Base-by-base conservation (phyloP, 2,329 filamentous ascomycete genomes). In the Zarea fungicola region DNA sequence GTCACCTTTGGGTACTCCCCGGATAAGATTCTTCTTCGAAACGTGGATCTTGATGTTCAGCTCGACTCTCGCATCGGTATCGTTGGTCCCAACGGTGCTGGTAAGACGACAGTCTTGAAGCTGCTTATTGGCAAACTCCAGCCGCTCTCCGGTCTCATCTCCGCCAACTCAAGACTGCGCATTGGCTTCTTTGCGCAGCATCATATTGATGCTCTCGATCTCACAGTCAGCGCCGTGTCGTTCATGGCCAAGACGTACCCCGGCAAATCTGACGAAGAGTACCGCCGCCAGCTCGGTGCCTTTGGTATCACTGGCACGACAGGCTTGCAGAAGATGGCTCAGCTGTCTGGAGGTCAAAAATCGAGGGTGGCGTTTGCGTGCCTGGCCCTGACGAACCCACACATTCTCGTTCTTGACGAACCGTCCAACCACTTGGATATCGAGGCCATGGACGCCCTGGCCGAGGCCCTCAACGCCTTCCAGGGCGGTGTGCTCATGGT, bases 391-490 rank as follows among this genome's bases (percentile, higher is more conserved):
- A 89, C 84, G 42, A 96, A 97, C 69, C 93, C 93, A 16, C 93
- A 99, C 64, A 97, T 99, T 57, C 78, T 99, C 40, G 92, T 99
- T 53, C 87, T 99, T 43, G 93, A 99, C 78, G 93, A 99, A 70
- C 93, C 93, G 65, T 96, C 89, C 55, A 99, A 99, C 75, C 93
- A 99, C 69, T 75, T 99, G 60, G 93, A 99, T 81, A 97, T 99
- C 59, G 93, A 99, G 69, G 93, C 93, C 55, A 96, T 99, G 93
- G 93, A 99, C 67, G 92, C 93, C 10, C 75, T 99, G 45, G 85
- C 89, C 5, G 83, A 85, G 25, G 93, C 93, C 14, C 75, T 99
- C 58, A 79, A 83, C 58, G 81, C 84, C 55, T 99, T 97, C 72
- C 80, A 95, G 71, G 93, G 93, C 53, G 93, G 93, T 66, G 91